Evolutionary conservation across 176 grass and related monocot species (phyloP), one percentile per base, ranked within the genome.

Genomic region (Bonia amplexicaulis): DNA sequence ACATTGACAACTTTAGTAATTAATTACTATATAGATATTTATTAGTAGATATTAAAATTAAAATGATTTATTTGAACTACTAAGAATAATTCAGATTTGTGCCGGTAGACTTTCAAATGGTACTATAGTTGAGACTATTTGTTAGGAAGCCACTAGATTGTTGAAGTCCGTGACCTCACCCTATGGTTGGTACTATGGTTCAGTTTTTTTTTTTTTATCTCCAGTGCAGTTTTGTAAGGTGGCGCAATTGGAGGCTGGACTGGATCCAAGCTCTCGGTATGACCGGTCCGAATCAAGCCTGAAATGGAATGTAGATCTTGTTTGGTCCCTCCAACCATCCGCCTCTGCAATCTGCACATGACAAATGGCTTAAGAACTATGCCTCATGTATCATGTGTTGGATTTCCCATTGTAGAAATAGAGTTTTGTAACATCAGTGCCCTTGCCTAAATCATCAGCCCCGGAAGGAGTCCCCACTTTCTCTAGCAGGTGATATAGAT

Each of bases 311-410:
- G 58, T 89, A 94, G 20, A 93, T 73, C 80, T 95, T 93, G 91
- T 93, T 98, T 78, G 92, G 85, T 61, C 95, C 95, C 78, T 98
- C 93, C 19, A 98, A 35, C 95, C 93, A 98, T 15, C 95, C 95
- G 44, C 96, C 92, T 80, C 86, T 87, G 77, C 96, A 95, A 74
- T 95, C 96, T 95, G 90, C 57, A 45, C 58, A 66, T 12, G 71
- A 75, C 0, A 60, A 82, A 67, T 71, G 20, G 51, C 29, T 31
- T 79, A 37, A 2, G n/a, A 25, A 57, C 27, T 76, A 23, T 2
- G 20, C 9, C 2, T 65, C 54, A 3, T 22, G 35, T 2, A 72
- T 71, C 20, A 77, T 57, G 39, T 37, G 35, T 1, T 76, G 51
- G 20, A 37, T n/a, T n/a, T n/a, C 25, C 53, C 48, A 1, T 42